These are phyloP conservation scores for Xylariales sp. DNA, from an alignment of 2,329 filamentous ascomycete genomes.

Conservation along the genomic window DNA sequence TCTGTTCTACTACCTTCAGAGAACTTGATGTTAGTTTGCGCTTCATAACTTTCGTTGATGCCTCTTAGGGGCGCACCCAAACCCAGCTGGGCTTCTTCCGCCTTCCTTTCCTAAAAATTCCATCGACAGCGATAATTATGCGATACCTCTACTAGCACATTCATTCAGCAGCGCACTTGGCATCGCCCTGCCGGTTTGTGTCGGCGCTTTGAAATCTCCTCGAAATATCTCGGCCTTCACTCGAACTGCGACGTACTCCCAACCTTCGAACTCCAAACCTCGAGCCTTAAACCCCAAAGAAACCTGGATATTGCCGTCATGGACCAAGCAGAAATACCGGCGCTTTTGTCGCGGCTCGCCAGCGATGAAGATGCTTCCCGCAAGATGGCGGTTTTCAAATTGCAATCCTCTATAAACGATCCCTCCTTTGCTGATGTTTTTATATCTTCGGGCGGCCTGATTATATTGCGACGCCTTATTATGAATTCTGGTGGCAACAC, in stretches of 20 bases:
- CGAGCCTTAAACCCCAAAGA: background rate
- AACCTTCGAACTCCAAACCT: background rate
- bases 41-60: background rate
- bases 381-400: conserved; percentile 99
- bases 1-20: background rate
- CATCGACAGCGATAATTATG: conserved; percentile 21
- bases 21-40: background rate
- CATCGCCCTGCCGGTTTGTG: conserved; percentile 15
- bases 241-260: background rate
- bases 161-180: conserved; percentile 19
- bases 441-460: conserved; percentile 87
- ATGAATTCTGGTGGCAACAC: conserved; percentile 92
- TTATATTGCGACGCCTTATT: conserved; percentile 83
- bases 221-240: background rate
- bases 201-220: background rate
- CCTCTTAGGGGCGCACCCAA: background rate
- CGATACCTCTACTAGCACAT: conserved; percentile 14
- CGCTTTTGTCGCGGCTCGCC: conserved; percentile 71
- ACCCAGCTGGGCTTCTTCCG: background rate
- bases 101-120: background rate
- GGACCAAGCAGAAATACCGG: conserved; percentile 76
- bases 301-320: conserved; percentile 52
- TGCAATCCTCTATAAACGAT: conserved; percentile 94
- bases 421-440: conserved; percentile 97
- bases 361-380: conserved; percentile 88